Base-by-base conservation (phyloP, 768 basidiomycete species). In the Kwoniella sp. region DNA sequence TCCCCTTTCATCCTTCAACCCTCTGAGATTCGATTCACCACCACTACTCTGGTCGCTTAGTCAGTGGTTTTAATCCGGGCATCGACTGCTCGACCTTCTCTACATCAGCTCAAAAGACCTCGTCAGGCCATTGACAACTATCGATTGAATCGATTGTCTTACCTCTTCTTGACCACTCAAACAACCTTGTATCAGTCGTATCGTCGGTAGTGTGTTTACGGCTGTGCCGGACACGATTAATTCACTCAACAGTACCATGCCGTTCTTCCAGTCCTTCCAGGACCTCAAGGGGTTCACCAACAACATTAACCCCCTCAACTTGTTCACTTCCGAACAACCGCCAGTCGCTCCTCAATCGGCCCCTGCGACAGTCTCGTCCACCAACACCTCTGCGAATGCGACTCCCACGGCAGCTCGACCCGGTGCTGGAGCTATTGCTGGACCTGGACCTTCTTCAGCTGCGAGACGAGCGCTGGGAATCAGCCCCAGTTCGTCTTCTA, bases 271-370 rank as follows among this genome's bases (percentile, higher is more conserved):
- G 51, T 62, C 63, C 21, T 58, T 73, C 49, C 60, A 49, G 29
- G 68, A 68, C 37, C 40, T 73, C 33, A 69, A 68, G 57, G 58
- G 49, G 30, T 53, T 67, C 7, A 49, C 61, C 7, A 63, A 22
- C 44, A 56, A 52, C 19, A 58, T 69, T 46, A 69, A 69, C 56
- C 71, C 71, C 12, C 64, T 72, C 44, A 72, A 72, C 60, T 44
- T 69, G 2, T 73, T 73, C 62, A 24, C 9, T 17, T 37, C 55
- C 22, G 58, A 60, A 37, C 36, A 65, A 62, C 47, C 25, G 8
- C 44, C 49, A 25, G 17, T 15, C 40, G 40, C 40, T 21, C 58
- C 17, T 27, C 60, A 15, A 27, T 51, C 53, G 1, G 17, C 64
- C 15, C 24, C 25, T 13, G 15, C 54, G 26, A 21, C 54, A 6